Evolutionary conservation across 805 yeast genomes (phyloP), one percentile per base, ranked within the genome.

Genomic region (Nadsonia fulvescens): DNA sequence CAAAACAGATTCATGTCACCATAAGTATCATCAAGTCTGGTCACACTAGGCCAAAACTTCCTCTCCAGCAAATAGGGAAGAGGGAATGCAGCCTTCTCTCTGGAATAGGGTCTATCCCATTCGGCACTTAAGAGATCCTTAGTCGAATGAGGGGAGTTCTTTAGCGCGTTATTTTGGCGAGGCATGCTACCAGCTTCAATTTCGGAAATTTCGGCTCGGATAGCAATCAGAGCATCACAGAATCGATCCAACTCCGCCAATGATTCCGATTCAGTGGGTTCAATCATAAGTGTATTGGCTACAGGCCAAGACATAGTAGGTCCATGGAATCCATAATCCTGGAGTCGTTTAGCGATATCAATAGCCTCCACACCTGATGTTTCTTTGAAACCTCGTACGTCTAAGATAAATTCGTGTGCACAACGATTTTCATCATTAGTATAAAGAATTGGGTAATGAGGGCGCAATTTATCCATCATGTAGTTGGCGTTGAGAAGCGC

Each of bases 281-380:
- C 98, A 36, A 89, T 70, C 98, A 89, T 89, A 40, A 89, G 63
- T 2, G 98, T 89, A 35, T 92, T 93, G 4, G 95, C 86, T 27
- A 89, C 92, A 6, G 98, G 98, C 78, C 89, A 89, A 3, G 96
- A 89, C 78, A 89, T 72, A 14, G 98, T 89, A 35, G 98, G 98
- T 1, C 94, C 94, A 53, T 89, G 98, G 69, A 89, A 89, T 1
- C 96, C 94, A 49, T 86, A 89, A 54, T 89, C 98, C 55, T 89
- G 96, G 33, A 89, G 62, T 52, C 98, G 70, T 59, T 89, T 89
- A 31, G 98, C 96, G 32, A 89, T 71, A 49, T 89, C 98, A 40
- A 86, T 79, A 12, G 95, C 95, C 54, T 89, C 95, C 29, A 86
- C 61, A 12, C 92, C 92, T 26, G 65, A 39, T 14, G 59, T 37